Conservation (phyloP, 2,329 filamentous ascomycete species). For the Boeremia exigua region DNA sequence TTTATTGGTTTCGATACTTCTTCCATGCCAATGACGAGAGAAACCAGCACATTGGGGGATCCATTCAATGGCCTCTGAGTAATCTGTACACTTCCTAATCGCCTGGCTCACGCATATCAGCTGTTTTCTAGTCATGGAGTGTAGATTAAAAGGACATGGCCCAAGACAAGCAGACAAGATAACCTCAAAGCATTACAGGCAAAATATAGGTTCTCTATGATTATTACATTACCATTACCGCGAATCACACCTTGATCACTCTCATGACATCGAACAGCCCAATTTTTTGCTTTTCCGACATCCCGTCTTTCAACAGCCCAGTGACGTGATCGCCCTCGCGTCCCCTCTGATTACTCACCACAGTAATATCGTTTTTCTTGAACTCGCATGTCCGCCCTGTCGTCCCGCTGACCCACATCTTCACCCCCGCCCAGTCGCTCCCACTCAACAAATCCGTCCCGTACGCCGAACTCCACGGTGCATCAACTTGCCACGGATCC, state of each 20-base stretch:
- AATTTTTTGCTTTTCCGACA: constrained; percentile 35
- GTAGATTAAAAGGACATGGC: no score
- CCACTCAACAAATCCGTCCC: constrained; percentile 57
- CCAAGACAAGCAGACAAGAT: no score
- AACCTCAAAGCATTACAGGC: no score
- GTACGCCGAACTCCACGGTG: constrained; percentile 59
- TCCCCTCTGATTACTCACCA: constrained; percentile 56
- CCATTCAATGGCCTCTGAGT: no score
- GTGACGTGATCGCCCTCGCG: constrained; percentile 42
- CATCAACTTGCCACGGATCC: constrained; percentile 56
- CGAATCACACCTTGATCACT: constrained; percentile 23
- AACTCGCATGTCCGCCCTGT: constrained; percentile 55
- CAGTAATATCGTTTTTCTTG: constrained; percentile 38
- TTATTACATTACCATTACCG: no score
- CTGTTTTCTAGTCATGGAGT: no score
- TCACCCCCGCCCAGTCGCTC: constrained; percentile 54
- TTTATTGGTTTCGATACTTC: no score
- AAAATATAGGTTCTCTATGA: not conserved
- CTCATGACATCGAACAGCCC: constrained; percentile 38
- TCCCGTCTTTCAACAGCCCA: constrained; percentile 31
- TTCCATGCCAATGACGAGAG: no score
- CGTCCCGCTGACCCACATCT: constrained; percentile 55
- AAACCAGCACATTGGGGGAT: no score
- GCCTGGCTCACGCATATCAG: no score
- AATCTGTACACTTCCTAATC: no score